Evolutionary conservation across 495 filamentous ascomycete genomes (phyloP).

Genomic region (Lichenothelia convexa): DNA sequence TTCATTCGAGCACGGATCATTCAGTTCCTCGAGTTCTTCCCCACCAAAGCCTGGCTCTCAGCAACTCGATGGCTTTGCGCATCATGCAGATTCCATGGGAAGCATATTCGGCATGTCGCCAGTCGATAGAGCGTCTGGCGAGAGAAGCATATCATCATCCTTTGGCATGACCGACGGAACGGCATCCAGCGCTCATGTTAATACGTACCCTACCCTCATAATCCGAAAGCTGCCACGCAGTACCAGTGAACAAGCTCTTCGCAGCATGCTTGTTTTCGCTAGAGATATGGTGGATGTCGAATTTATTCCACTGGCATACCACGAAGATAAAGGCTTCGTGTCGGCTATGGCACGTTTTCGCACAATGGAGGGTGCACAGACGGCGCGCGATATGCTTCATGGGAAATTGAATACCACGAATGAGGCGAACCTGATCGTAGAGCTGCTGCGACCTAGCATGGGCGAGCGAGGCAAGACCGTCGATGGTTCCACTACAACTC

Average conservation of each 20-base stretch:
- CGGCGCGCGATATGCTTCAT: slow-evolving; percentile 57
- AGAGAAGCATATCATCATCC: slow-evolving; percentile 9
- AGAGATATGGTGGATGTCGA: slow-evolving; percentile 64
- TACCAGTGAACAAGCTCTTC: slow-evolving; percentile 52
- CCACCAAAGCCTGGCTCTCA: slow-evolving; percentile 14
- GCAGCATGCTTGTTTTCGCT: slow-evolving; percentile 70
- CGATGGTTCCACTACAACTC: slow-evolving; percentile 35
- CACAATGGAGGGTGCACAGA: slow-evolving; percentile 49
- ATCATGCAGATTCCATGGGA: background rate
- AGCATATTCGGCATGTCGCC: slow-evolving; percentile 2
- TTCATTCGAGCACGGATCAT: slow-evolving; percentile 13
- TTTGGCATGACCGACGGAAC: slow-evolving; percentile 13
- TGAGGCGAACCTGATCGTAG: slow-evolving; percentile 62
- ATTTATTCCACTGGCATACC: slow-evolving; percentile 43
- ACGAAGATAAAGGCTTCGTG: slow-evolving; percentile 52
- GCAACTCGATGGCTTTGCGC: slow-evolving; percentile 13
- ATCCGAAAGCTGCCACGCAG: slow-evolving; percentile 63
- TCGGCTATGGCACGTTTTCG: slow-evolving; percentile 63
- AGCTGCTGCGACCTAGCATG: slow-evolving; percentile 33
- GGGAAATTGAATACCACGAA: slow-evolving; percentile 63
- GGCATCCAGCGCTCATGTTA: slow-evolving; percentile 5
- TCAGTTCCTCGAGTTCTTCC: slow-evolving; percentile 13
- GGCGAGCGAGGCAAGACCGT: slow-evolving; percentile 36
- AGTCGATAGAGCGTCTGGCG: slow-evolving; percentile 11
- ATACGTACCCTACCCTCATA: slow-evolving; percentile 31